These are phyloP conservation scores for Artemisia argyi DNA, from an alignment of 129 eudicot genomes.

Conservation along the genomic window DNA sequence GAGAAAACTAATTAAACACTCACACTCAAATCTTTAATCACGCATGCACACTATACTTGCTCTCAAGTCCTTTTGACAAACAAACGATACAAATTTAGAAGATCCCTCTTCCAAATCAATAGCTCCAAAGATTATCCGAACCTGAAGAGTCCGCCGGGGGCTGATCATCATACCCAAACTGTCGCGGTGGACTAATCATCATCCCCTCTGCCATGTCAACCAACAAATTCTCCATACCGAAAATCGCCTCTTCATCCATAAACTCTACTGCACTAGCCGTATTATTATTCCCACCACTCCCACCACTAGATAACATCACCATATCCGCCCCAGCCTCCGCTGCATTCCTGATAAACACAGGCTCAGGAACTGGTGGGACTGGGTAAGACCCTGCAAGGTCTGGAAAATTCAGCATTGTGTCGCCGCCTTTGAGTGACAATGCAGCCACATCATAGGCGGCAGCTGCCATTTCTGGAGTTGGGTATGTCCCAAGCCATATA, in stretches of 20 bases:
- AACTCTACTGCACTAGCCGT: conserved; percentile 16
- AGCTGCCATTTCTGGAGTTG: conserved; percentile 43
- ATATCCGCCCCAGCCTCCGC: conserved; percentile 39
- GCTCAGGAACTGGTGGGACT: conserved; percentile 24
- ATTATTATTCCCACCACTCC: not conserved
- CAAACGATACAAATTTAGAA: not conserved
- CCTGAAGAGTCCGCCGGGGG: conserved; percentile 2
- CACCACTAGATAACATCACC: not conserved
- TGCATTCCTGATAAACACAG: conserved; percentile 31
- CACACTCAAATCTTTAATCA: not conserved
- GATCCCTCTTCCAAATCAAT: not conserved
- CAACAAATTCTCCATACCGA: conserved; percentile 39
- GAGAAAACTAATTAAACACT: not conserved
- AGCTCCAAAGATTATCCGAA: conserved; percentile 24
- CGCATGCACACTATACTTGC: conserved; percentile 7
- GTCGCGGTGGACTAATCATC: conserved; percentile 27
- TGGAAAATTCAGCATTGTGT: conserved; percentile 37
- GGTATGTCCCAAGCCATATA: conserved; percentile 48
- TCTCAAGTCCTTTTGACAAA: not conserved
- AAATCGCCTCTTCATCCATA: conserved; percentile 39
- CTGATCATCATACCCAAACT: not conserved
- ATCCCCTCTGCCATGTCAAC: conserved; percentile 48
- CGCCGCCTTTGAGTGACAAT: conserved; percentile 39
- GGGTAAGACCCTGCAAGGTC: conserved; percentile 29
- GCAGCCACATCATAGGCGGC: conserved; percentile 48